Conservation (phyloP, 768 basidiomycete genomes). For the Suillus weaverae region DNA sequence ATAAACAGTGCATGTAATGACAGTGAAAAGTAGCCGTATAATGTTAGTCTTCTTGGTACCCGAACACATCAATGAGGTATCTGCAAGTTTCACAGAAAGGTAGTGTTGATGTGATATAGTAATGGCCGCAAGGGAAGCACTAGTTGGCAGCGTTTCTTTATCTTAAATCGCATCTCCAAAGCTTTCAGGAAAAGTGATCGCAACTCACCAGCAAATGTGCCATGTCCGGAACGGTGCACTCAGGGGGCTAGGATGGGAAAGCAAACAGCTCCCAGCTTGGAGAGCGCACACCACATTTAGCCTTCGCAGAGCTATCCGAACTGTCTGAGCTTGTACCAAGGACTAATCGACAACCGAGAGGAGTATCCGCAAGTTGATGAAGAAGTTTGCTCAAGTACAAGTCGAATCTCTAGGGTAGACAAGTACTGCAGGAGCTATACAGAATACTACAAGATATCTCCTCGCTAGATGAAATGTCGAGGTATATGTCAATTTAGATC, state of each 20-base stretch:
- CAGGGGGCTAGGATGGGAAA: conserved; percentile 2
- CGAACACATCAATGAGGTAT: neutral
- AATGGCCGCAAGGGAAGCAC: neutral
- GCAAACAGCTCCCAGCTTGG: neutral
- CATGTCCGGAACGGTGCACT: neutral
- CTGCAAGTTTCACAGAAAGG: neutral
- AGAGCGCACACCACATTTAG: conserved; percentile 1
- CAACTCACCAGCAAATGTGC: neutral
- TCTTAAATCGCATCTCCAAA: neutral
- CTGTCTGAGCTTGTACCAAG: conserved; percentile 32
- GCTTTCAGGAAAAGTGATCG: neutral
- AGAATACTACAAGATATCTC: neutral
- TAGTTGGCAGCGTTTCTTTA: neutral
- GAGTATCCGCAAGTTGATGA: conserved; percentile 32
- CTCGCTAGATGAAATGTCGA: neutral
- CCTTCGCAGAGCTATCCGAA: conserved; percentile 23
- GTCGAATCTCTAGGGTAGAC: conserved; percentile 5
- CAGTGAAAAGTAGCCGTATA: neutral
- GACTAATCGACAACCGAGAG: conserved; percentile 26
- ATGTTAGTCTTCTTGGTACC: neutral
- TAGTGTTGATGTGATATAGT: neutral
- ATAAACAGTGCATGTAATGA: neutral
- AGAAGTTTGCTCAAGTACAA: conserved; percentile 1
- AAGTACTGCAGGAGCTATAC: neutral
- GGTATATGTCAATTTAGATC: neutral